Evolutionary conservation across 257 asterid species (phyloP).

Genomic region (Solanum ossicruentum): DNA sequence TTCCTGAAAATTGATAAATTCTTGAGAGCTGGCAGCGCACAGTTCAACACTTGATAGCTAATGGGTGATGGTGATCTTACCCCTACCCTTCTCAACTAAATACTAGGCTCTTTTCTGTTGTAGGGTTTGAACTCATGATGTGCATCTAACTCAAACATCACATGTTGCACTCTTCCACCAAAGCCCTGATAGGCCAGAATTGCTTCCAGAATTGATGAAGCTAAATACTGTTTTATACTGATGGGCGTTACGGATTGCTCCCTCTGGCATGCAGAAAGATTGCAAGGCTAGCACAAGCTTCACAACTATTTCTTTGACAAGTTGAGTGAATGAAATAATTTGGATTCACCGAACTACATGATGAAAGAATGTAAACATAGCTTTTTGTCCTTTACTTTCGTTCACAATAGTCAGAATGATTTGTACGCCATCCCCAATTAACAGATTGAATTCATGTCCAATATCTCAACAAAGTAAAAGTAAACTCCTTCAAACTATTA

Average conservation of each 20-base stretch:
- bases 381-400: background rate
- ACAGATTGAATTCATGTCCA: background rate
- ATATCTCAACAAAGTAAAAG: background rate
- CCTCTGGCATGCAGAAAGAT: background rate
- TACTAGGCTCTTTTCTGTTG: background rate
- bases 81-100: background rate
- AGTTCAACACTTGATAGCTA: background rate
- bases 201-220: background rate
- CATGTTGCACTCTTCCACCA: background rate
- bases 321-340: background rate
- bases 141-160: background rate
- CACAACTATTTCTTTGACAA: background rate
- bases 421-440: background rate
- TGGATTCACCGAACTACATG: background rate
- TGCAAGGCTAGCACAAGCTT: background rate
- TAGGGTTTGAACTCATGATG: background rate
- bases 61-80: background rate
- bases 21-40: background rate
- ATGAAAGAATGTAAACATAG: background rate
- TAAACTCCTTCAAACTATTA: background rate
- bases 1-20: background rate
- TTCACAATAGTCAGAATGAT: background rate
- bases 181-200: background rate
- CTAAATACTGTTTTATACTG: background rate
- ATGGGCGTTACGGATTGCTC: background rate